Evolutionary conservation across 1,284 basidiomycete species (phyloP).

Genomic region (Trametes versicolor): DNA sequence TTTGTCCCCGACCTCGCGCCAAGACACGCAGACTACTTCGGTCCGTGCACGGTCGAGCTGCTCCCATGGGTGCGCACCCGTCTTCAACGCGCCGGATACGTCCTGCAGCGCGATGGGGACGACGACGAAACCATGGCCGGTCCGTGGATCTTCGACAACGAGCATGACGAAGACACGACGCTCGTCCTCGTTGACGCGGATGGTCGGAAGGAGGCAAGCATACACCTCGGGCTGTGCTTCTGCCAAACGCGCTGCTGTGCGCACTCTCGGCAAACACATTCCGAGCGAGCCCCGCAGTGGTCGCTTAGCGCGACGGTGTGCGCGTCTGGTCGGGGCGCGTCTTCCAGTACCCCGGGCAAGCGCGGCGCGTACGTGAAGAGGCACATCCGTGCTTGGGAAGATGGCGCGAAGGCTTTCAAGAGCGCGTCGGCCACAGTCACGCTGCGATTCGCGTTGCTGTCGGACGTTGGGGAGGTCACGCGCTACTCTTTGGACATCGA

Average conservation of each 20-base stretch:
- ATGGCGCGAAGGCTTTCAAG: slow-evolving; percentile 7
- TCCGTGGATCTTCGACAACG: not conserved
- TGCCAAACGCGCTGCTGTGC: slow-evolving; percentile 8
- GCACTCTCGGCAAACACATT: not conserved
- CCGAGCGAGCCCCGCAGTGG: slow-evolving; percentile 1
- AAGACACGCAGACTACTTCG: not conserved
- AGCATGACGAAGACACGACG: not conserved
- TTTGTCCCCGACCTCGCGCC: not conserved
- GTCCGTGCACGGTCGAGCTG: slow-evolving; percentile 9
- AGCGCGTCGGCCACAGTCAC: not conserved
- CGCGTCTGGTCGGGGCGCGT: not conserved
- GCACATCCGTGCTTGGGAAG: not conserved
- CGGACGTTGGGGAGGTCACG: not conserved
- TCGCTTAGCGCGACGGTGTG: slow-evolving; percentile 2
- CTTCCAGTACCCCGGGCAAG: not conserved
- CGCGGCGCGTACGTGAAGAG: slow-evolving; percentile 4
- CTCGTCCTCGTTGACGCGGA: slow-evolving; percentile 1
- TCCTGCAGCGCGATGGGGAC: not conserved
- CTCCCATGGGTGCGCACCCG: slow-evolving; percentile 6
- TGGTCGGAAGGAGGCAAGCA: not conserved
- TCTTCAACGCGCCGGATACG: not conserved
- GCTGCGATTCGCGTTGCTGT: not conserved
- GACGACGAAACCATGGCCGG: not conserved
- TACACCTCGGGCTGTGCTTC: slow-evolving; percentile 9
- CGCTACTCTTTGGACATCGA: slow-evolving; percentile 7